Evolutionary conservation across 345 rosid species (phyloP).

Genomic region (Boechera retrofracta): DNA sequence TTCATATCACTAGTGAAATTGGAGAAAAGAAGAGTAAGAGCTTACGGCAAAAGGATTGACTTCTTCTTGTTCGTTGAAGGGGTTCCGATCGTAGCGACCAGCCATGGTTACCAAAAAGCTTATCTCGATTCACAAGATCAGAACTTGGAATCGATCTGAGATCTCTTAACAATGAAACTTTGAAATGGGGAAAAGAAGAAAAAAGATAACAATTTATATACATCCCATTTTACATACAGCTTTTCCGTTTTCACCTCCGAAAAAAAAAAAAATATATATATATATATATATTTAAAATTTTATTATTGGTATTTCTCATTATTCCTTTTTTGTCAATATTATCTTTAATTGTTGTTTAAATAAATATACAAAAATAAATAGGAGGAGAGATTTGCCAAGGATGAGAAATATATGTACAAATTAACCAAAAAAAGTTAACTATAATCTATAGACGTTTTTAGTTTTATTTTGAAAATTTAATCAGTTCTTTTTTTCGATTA

Average conservation of each 20-base stretch:
- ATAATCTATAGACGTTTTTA: neutral
- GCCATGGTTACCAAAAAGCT: slow-evolving; percentile 55
- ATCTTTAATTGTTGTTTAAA: neutral
- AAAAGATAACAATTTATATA: neutral
- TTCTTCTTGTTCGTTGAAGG: slow-evolving; percentile 81
- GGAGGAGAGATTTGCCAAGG: neutral
- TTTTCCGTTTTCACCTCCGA: neutral
- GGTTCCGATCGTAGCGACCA: slow-evolving; percentile 80
- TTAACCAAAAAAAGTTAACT: neutral
- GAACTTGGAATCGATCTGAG: slow-evolving; percentile 28
- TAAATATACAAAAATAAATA: no score
- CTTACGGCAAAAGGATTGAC: slow-evolving; percentile 93
- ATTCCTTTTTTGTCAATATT: neutral
- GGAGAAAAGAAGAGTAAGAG: neutral
- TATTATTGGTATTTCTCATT: neutral
- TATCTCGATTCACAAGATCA: slow-evolving; percentile 3
- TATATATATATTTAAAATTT: neutral
- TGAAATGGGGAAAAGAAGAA: neutral
- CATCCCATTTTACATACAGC: neutral
- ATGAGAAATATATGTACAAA: neutral
- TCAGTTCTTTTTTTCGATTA: neutral
- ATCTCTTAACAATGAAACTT: slow-evolving; percentile 22
- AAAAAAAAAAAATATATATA: no score
- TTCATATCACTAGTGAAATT: neutral
- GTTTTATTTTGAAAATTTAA: neutral